These are phyloP conservation scores for Ophiostoma sp. DNA, from an alignment of 2,329 filamentous ascomycete species.

Conservation along the genomic window DNA sequence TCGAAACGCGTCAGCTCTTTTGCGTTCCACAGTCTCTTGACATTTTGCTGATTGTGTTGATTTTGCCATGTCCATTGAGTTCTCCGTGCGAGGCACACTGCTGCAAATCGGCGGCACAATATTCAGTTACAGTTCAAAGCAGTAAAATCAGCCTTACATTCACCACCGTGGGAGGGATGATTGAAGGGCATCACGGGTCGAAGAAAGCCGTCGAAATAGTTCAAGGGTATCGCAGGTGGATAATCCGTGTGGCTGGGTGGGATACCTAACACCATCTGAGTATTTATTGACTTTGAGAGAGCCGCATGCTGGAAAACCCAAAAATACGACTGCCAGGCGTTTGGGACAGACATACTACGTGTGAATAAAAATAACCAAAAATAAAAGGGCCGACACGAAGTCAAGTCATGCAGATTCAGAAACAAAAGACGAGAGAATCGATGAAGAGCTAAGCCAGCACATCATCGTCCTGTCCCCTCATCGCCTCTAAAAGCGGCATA, in stretches of 20 bases:
- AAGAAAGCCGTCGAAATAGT: no score
- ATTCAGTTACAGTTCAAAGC: no score
- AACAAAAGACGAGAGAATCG: background rate
- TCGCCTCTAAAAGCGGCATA: background rate
- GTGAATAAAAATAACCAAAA: background rate
- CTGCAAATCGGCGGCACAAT: background rate
- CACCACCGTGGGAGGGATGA: no score
- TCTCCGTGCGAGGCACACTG: background rate
- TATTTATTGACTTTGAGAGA: background rate
- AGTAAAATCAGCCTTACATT: no score
- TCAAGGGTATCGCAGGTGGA: background rate
- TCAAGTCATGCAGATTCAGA: background rate
- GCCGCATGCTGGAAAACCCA: background rate
- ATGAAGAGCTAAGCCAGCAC: background rate
- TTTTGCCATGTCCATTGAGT: background rate
- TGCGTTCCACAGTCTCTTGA: background rate
- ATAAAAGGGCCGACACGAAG: background rate
- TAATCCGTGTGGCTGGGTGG: background rate
- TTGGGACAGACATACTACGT: background rate
- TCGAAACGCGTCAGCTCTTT: conserved; percentile 5
- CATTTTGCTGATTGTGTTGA: background rate
- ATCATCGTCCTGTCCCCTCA: background rate
- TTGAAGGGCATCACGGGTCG: no score
- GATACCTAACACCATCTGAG: background rate
- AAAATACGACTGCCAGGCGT: background rate